These are phyloP conservation scores for Aureobasidium sp. DNA, from an alignment of 2,329 filamentous ascomycete species.

Conservation along the genomic window DNA sequence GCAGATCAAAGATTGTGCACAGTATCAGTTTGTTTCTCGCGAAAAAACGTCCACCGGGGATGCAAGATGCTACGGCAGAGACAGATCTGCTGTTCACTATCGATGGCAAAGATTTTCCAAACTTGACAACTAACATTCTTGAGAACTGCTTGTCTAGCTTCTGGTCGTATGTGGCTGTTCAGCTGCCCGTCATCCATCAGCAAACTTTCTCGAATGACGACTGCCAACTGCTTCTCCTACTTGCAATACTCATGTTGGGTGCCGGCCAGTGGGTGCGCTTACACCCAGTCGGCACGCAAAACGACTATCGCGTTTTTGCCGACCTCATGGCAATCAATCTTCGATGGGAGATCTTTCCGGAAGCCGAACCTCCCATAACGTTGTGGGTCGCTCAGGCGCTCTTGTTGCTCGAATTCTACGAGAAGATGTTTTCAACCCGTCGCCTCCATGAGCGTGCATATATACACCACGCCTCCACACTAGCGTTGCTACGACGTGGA, in stretches of 20 bases:
- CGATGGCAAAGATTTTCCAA: slow-evolving; percentile 24
- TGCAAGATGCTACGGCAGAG: background rate
- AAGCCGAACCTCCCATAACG: slow-evolving; percentile 84
- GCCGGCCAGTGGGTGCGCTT: slow-evolving; percentile 77
- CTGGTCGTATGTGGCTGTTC: slow-evolving; percentile 86
- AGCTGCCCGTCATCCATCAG: slow-evolving; percentile 85
- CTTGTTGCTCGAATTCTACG: slow-evolving; percentile 79
- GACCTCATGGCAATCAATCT: slow-evolving; percentile 86
- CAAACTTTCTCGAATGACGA: slow-evolving; percentile 82
- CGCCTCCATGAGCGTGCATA: slow-evolving; percentile 87
- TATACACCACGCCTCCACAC: slow-evolving; percentile 88
- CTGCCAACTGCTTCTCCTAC: slow-evolving; percentile 69
- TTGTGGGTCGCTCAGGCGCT: slow-evolving; percentile 90
- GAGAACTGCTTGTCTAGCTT: slow-evolving; percentile 85
- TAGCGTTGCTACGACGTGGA: slow-evolving; percentile 87
- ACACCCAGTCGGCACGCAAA: slow-evolving; percentile 63
- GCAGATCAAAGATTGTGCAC: background rate
- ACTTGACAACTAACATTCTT: slow-evolving; percentile 82
- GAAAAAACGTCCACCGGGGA: background rate
- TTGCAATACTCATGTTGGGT: slow-evolving; percentile 85
- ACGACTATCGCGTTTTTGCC: slow-evolving; percentile 70
- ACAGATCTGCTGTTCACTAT: background rate
- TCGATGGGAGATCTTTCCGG: slow-evolving; percentile 88
- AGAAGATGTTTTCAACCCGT: slow-evolving; percentile 92
- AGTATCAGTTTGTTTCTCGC: background rate